Conservation (phyloP, 805 yeast species). For the Metschnikowia sp. region DNA sequence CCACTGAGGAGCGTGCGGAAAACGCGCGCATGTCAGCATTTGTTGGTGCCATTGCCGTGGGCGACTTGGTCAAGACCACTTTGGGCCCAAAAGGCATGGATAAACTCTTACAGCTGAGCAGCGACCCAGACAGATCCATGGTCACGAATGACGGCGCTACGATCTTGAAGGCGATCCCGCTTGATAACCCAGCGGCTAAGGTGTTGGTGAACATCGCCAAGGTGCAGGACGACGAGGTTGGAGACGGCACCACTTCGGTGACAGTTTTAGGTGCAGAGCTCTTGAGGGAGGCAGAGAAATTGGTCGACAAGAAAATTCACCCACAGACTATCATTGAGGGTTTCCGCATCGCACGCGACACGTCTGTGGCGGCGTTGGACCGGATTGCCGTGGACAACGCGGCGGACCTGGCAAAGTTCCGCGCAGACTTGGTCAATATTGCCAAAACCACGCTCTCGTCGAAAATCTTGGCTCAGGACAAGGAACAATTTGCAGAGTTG, state of each 20-base stretch:
- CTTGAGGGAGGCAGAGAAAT: slow-evolving; percentile 88
- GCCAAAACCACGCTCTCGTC: slow-evolving; percentile 93
- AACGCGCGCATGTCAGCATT: slow-evolving; percentile 96
- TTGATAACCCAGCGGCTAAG: slow-evolving; percentile 96
- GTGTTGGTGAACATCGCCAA: slow-evolving; percentile 91
- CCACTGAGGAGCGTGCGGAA: slow-evolving; percentile 95
- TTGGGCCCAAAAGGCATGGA: slow-evolving; percentile 99
- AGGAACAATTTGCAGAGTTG: slow-evolving; percentile 79
- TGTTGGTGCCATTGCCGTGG: slow-evolving; percentile 98
- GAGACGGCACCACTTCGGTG: slow-evolving; percentile 98
- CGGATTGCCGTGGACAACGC: slow-evolving; percentile 74
- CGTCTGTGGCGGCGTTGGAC: slow-evolving; percentile 81
- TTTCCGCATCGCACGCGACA: slow-evolving; percentile 79
- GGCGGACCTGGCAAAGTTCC: slow-evolving; percentile 53
- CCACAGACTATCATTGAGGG: slow-evolving; percentile 98
- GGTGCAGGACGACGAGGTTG: slow-evolving; percentile 97
- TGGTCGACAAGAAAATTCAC: slow-evolving; percentile 89
- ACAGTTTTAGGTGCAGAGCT: slow-evolving; percentile 89
- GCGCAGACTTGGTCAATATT: slow-evolving; percentile 75
- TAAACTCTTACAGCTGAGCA: slow-evolving; percentile 82
- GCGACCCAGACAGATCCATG: slow-evolving; percentile 64
- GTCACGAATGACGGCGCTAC: slow-evolving; percentile 99
- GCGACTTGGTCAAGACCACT: slow-evolving; percentile 91
- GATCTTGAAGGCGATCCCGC: slow-evolving; percentile 86
- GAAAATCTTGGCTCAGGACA: slow-evolving; percentile 92